Evolutionary conservation across 2,329 filamentous ascomycete genomes (phyloP).

Genomic region (Fusarium sp.): DNA sequence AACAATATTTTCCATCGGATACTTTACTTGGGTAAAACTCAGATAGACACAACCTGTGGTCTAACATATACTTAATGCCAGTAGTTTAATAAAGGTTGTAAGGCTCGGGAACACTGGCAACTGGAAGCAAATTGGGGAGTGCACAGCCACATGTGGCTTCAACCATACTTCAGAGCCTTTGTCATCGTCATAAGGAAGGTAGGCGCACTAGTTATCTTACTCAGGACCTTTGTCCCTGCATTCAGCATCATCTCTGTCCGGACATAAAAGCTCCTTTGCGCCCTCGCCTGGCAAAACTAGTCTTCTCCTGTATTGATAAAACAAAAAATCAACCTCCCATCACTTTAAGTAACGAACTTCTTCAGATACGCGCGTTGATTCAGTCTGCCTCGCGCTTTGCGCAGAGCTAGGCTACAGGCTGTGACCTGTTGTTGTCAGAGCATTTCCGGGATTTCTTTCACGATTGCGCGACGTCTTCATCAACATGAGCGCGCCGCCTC

Average conservation of each 20-base stretch:
- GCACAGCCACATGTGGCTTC: conserved; percentile 32
- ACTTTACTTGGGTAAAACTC: background rate
- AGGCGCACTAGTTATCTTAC: background rate
- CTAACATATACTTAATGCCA: background rate
- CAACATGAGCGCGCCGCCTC: conserved; percentile 56
- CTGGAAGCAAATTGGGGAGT: background rate
- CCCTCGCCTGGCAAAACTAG: background rate
- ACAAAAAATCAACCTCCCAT: conserved; percentile 1
- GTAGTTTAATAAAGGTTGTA: background rate
- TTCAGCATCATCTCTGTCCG: conserved; percentile 22
- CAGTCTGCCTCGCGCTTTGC: conserved; percentile 6
- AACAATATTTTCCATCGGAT: background rate
- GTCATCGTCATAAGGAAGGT: conserved; percentile 38
- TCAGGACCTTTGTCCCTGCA: conserved; percentile 26
- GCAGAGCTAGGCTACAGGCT: conserved; percentile 29
- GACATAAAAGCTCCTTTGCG: background rate
- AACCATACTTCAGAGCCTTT: conserved; percentile 25
- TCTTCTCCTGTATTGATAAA: background rate
- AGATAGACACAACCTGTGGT: background rate
- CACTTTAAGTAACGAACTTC: background rate
- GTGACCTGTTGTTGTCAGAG: conserved; percentile 21
- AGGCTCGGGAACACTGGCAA: background rate
- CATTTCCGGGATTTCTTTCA: background rate
- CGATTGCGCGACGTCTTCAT: background rate
- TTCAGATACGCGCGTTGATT: background rate